Evolutionary conservation across 495 filamentous ascomycete species (phyloP), one percentile per base, ranked within the genome.

Genomic region (Aspergillus carlsbadensis): DNA sequence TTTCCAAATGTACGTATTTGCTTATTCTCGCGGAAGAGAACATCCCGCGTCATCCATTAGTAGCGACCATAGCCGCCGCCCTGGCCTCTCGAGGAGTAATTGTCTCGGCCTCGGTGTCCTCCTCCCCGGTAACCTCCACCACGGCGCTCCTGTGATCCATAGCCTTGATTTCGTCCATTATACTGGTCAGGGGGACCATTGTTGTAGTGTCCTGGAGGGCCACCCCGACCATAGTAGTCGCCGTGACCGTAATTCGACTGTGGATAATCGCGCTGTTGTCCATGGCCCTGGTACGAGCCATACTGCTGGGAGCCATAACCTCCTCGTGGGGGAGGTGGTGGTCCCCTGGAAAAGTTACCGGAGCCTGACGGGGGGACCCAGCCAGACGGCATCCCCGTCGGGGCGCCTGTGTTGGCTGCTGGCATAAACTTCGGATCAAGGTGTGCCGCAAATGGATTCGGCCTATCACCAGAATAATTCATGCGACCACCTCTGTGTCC

Each of bases 381-480:
- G 18, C 73, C 74, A 33, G 67, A 65, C 29, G 70, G 62, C 64
- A 70, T 68, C 7, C 52, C 52, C 57, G 56, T 61, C 6, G 59
- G 66, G 17, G 64, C 65, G 45, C 64, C 66, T 43, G 50, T 53
- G 24, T 60, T 65, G 17, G 64, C 65, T 2, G 71, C 70, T 18
- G 78, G 70, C 47, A 69, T 64, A 60, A 79, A 83, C 18, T 70
- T 72, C 8, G 79, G 78, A 57, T 81, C 78, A 34, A 81, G 66
- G 59, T 82, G 78, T 17, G 77, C 77, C 29, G 79, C 80, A 51
- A 83, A 81, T 6, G 81, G 80, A 56, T 84, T 83, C 10, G 75
- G 72, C 54, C 81, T 74, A 29, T 61, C 56, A 31, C 39, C 44
- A 24, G 40, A 56, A 64, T 81, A 81, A 50, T 79, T 77, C 45